Percentiles rank a stretch among this genome's conserved stretches.
These are phyloP conservation scores for Ogataea wickerhamii DNA, from an alignment of 805 yeast species.

Conservation along the genomic window DNA sequence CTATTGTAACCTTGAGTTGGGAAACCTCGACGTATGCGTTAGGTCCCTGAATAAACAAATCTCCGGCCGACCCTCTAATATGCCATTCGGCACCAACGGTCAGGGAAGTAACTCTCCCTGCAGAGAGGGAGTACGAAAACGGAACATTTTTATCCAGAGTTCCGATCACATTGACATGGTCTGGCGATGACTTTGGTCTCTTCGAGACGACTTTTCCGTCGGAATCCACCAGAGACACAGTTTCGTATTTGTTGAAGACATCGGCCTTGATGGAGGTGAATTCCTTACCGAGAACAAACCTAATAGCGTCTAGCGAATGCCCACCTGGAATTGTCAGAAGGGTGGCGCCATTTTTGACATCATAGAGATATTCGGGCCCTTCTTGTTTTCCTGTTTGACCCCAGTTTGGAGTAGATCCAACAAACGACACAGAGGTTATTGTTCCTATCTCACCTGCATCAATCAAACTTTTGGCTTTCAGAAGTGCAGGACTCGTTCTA, in stretches of 20 bases:
- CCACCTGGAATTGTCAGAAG: slow-evolving; percentile 6
- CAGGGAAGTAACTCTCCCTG: not conserved
- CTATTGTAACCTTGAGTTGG: not conserved
- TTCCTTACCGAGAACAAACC: not conserved
- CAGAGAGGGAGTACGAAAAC: not conserved
- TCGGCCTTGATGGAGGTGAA: slow-evolving; percentile 1
- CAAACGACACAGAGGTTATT: slow-evolving; percentile 4
- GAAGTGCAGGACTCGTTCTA: too few relatives aligned
- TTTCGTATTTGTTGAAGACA: not conserved
- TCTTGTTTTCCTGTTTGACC: not conserved
- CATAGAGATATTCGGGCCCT: slow-evolving; percentile 2
- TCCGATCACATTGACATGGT: not conserved
- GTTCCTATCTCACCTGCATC: too few relatives aligned
- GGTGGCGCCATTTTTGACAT: slow-evolving; percentile 7
- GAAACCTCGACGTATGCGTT: not conserved
- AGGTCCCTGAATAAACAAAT: not conserved
- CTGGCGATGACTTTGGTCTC: not conserved
- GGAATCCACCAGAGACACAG: not conserved
- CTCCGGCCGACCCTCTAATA: not conserved
- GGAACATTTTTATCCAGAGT: not conserved
- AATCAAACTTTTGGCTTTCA: too few relatives aligned
- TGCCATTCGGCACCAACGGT: slow-evolving; percentile 1
- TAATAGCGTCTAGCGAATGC: slow-evolving; percentile 6
- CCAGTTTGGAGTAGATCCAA: not conserved
- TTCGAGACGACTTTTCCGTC: too few relatives aligned